Percentiles rank a stretch among this genome's conserved stretches.
phyloP scores from a whole-genome alignment of 2,329 filamentous ascomycete species.

The Coniochaeta pulveracea region DNA sequence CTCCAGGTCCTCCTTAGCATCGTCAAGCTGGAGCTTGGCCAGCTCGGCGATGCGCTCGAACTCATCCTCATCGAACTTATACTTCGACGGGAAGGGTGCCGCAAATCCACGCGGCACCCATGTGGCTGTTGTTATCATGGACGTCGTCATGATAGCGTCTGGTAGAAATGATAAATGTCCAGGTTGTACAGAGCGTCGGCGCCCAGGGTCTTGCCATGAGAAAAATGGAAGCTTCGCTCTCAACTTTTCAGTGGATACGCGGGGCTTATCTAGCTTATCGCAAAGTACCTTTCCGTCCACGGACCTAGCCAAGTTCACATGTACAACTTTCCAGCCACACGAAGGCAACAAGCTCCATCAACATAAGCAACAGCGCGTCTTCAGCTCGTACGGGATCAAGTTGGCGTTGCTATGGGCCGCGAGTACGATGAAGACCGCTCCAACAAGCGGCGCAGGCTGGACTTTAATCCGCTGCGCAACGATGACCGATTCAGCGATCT shows the following conservation, averaged over 20 bases:
- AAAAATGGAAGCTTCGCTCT: constrained; percentile 14
- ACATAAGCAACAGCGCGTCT: background rate
- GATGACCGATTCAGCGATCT: constrained; percentile 46
- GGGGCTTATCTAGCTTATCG: constrained; percentile 23
- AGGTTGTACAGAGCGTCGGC: background rate
- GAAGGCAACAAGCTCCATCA: constrained; percentile 5
- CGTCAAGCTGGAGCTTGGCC: constrained; percentile 73
- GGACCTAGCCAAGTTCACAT: background rate
- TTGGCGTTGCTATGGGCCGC: constrained; percentile 15
- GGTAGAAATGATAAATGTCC: background rate
- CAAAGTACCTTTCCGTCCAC: background rate
- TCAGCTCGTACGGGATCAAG: background rate
- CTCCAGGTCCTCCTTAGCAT: constrained; percentile 77
- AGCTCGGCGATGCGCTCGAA: constrained; percentile 65
- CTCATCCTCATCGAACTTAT: constrained; percentile 64
- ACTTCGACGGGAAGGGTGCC: constrained; percentile 64
- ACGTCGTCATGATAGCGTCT: constrained; percentile 19
- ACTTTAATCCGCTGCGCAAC: constrained; percentile 40
- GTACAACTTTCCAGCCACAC: background rate
- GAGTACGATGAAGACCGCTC: constrained; percentile 25
- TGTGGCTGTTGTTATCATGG: constrained; percentile 66
- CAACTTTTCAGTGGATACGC: constrained; percentile 23
- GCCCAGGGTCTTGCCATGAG: background rate
- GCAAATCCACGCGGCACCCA: constrained; percentile 72
- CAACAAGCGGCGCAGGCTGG: constrained; percentile 53